phyloP scores from a whole-genome alignment of 768 basidiomycete species.

The Phlegmacium glaucopus region DNA sequence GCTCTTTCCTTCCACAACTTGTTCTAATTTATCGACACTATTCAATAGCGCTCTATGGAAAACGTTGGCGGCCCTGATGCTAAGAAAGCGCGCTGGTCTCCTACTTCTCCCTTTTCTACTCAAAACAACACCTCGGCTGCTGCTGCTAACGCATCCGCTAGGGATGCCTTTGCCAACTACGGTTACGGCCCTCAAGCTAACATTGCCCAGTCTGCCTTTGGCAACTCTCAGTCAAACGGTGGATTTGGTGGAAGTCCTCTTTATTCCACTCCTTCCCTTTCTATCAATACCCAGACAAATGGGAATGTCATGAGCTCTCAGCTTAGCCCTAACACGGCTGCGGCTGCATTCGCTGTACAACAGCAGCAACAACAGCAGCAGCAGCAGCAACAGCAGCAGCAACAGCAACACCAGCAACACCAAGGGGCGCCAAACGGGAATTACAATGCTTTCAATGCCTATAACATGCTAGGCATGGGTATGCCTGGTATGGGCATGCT shows the following conservation, averaged over 20 bases:
- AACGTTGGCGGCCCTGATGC: conserved; percentile 75
- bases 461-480: conserved; percentile 81
- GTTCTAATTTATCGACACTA: conserved; percentile 4
- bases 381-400: conserved; percentile 38
- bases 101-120: conserved; percentile 47
- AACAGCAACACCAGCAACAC: conserved; percentile 39
- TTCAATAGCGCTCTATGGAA: conserved; percentile 78
- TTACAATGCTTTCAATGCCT: conserved; percentile 62
- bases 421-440: conserved; percentile 45
- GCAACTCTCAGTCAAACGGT: conserved; percentile 42
- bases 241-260: conserved; percentile 55
- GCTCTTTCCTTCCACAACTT: conserved; percentile 13
- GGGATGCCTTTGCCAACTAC: conserved; percentile 81
- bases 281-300: conserved; percentile 60
- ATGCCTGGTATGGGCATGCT: conserved; percentile 72
- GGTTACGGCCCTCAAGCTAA: conserved; percentile 78
- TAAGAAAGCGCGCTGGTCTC: conserved; percentile 91
- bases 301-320: conserved; percentile 49
- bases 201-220: conserved; percentile 54
- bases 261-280: conserved; percentile 70
- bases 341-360: conserved; percentile 44
- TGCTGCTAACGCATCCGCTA: conserved; percentile 30
- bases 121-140: conserved; percentile 33
- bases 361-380: conserved; percentile 44
- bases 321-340: conserved; percentile 67